These are phyloP conservation scores for Venturia asperata DNA, from an alignment of 2,329 filamentous ascomycete genomes.

Conservation along the genomic window DNA sequence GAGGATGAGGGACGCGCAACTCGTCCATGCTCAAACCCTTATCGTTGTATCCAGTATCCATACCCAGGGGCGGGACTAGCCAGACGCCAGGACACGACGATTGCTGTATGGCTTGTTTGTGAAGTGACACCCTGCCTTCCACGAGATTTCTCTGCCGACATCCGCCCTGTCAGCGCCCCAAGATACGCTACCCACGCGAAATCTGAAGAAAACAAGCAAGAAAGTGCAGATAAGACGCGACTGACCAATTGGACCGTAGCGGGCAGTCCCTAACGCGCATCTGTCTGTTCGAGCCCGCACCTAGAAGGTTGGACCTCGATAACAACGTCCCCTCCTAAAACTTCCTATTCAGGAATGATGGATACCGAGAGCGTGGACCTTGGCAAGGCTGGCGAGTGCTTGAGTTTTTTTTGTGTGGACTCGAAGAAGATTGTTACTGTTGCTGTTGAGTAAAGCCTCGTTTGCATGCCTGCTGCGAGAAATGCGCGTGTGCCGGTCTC, in stretches of 20 bases:
- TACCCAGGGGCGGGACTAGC: background rate
- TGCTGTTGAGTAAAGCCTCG: background rate
- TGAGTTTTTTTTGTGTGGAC: background rate
- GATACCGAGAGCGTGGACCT: conserved; percentile 2
- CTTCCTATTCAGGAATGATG: background rate
- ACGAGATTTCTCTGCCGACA: background rate
- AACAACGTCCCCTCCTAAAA: background rate
- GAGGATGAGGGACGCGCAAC: background rate
- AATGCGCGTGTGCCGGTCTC: background rate
- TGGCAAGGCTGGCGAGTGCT: background rate
- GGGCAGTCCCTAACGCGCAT: background rate
- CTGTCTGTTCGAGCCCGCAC: background rate
- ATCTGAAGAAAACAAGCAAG: background rate
- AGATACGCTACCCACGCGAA: conserved; percentile 7
- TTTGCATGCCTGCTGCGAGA: background rate
- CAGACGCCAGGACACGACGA: background rate
- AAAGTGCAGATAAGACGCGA: conserved; percentile 2
- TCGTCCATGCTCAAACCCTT: background rate
- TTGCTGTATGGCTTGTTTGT: background rate
- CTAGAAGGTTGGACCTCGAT: background rate
- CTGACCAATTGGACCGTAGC: background rate
- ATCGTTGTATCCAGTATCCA: background rate
- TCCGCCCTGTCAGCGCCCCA: background rate
- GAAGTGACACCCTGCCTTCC: background rate
- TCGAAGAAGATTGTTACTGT: background rate